These are phyloP conservation scores for Citrus mangshanensis DNA, from an alignment of 345 rosid species.

Conservation along the genomic window DNA sequence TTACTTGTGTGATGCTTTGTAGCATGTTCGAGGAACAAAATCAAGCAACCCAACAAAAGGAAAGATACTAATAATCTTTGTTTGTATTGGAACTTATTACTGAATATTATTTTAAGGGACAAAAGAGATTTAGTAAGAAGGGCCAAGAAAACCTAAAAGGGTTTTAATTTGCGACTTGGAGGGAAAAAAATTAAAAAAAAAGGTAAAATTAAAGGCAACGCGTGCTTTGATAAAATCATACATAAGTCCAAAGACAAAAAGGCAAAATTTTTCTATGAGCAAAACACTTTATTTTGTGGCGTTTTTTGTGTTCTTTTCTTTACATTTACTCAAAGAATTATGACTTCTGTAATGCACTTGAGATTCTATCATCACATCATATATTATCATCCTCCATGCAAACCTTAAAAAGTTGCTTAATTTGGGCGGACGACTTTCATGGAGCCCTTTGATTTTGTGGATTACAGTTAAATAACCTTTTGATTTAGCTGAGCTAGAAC, in stretches of 20 bases:
- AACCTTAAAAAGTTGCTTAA: neutral
- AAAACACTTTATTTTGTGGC: neutral
- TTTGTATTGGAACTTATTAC: neutral
- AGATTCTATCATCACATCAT: neutral
- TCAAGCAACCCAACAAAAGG: constrained; percentile 7
- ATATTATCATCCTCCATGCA: neutral
- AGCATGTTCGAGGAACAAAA: constrained; percentile 15
- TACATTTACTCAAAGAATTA: constrained; percentile 17
- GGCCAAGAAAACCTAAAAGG: neutral
- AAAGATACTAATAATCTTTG: neutral
- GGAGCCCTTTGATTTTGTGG: neutral
- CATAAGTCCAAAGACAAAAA: constrained; percentile 1
- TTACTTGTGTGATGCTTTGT: neutral
- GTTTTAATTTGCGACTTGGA: neutral
- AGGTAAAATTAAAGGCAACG: neutral
- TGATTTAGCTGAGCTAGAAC: neutral
- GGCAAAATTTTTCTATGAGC: neutral
- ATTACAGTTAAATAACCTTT: neutral
- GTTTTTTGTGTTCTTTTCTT: constrained; percentile 15
- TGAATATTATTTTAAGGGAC: neutral
- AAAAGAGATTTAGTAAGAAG: neutral
- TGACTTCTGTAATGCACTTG: constrained; percentile 2
- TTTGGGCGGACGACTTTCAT: neutral
- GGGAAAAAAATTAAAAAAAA: neutral
- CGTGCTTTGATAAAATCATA: constrained; percentile 20